A percentile compares a stretch with the other conserved stretches of the same genome.
Conservation (phyloP, 345 rosid species). For the Salix purpurea region DNA sequence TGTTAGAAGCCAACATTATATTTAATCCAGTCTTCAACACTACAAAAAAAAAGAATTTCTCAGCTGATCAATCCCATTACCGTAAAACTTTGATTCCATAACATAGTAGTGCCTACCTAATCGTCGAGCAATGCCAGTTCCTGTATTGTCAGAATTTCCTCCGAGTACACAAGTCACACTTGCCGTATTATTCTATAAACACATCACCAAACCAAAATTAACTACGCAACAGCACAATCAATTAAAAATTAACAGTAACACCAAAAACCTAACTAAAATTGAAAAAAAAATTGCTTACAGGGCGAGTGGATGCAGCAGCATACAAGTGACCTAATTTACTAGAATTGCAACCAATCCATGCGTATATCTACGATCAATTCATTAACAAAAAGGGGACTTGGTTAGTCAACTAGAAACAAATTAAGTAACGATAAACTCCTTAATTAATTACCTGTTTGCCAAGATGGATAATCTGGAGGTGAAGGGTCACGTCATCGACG, state of each 20-base stretch:
- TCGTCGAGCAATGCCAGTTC: slow-evolving; percentile 86
- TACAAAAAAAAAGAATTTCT: slow-evolving; percentile 20
- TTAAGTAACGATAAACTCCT: not conserved
- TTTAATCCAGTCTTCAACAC: slow-evolving; percentile 84
- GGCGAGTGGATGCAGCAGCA: slow-evolving; percentile 84
- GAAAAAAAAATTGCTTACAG: slow-evolving; percentile 30
- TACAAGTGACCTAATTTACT: slow-evolving; percentile 62
- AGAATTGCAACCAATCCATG: slow-evolving; percentile 80
- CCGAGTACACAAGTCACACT: slow-evolving; percentile 72
- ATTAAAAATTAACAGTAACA: not conserved
- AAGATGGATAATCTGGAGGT: slow-evolving; percentile 71
- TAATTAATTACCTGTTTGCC: slow-evolving; percentile 46
- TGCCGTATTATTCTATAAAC: slow-evolving; percentile 54
- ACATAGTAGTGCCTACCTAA: slow-evolving; percentile 40
- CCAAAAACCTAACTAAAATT: not conserved
- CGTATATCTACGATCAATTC: slow-evolving; percentile 47
- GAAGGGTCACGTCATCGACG: slow-evolving; percentile 57
- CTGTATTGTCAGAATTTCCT: slow-evolving; percentile 80
- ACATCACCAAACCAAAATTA: not conserved
- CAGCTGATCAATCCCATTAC: not conserved
- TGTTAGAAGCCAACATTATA: slow-evolving; percentile 70
- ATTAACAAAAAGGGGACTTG: not conserved
- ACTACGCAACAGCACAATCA: not conserved
- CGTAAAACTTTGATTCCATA: not conserved
- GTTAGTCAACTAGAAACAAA: too few relatives aligned